Evolutionary conservation across 1,284 basidiomycete species (phyloP).

Genomic region (Boletellus deceptivus): DNA sequence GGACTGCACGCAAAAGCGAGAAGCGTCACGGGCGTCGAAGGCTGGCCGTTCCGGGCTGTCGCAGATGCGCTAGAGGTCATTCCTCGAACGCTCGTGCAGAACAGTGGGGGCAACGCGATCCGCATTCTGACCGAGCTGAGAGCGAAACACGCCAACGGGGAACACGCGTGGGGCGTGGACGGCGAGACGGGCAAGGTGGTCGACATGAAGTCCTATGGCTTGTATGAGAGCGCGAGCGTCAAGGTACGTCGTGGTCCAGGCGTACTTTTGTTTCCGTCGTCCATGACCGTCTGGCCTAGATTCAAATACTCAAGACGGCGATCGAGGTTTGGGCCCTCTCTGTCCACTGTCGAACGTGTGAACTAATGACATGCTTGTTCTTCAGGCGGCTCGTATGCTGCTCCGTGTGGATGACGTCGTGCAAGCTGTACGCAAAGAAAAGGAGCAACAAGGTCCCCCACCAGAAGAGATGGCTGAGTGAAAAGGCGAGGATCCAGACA

Average conservation of each 20-base stretch:
- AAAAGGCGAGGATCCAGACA: not conserved
- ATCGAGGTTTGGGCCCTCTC: slow-evolving; percentile 65
- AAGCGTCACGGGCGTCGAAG: slow-evolving; percentile 79
- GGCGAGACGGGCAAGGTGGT: slow-evolving; percentile 94
- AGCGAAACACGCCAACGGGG: slow-evolving; percentile 93
- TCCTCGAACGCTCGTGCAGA: slow-evolving; percentile 93
- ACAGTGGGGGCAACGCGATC: slow-evolving; percentile 94
- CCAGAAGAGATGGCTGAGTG: slow-evolving; percentile 53
- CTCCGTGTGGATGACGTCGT: slow-evolving; percentile 96
- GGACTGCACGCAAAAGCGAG: slow-evolving; percentile 85
- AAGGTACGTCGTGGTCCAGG: slow-evolving; percentile 52
- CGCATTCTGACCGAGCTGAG: slow-evolving; percentile 89
- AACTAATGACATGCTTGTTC: not conserved
- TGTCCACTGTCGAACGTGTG: not conserved
- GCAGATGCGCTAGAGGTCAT: slow-evolving; percentile 98
- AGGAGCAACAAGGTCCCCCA: slow-evolving; percentile 48
- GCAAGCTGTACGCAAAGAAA: slow-evolving; percentile 71
- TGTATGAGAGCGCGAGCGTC: slow-evolving; percentile 95
- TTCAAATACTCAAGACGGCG: slow-evolving; percentile 97
- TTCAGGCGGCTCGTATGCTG: slow-evolving; percentile 81
- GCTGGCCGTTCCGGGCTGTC: slow-evolving; percentile 89
- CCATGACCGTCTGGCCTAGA: slow-evolving; percentile 39
- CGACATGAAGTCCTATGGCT: slow-evolving; percentile 92
- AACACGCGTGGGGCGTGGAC: slow-evolving; percentile 90
- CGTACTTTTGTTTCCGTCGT: not conserved